A percentile compares a stretch with the other conserved stretches of the same genome.
Evolutionary conservation across 768 basidiomycete species (phyloP).

Genomic region (Inosperma sp.): DNA sequence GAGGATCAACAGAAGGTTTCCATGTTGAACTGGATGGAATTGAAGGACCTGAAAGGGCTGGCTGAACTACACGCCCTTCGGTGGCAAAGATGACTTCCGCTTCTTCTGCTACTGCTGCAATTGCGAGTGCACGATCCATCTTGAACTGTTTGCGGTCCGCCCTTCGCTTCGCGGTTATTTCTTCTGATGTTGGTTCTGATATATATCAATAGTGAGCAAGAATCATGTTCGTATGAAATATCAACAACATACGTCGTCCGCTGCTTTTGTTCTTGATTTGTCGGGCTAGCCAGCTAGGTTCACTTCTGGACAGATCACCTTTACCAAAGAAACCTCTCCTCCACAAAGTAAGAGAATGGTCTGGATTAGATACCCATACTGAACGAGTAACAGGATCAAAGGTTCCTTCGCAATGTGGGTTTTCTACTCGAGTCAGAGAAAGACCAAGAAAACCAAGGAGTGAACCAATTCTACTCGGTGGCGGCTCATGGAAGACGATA

Average conservation of each 20-base stretch:
- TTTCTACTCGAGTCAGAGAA: slow-evolving; percentile 54
- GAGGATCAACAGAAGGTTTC: slow-evolving; percentile 45
- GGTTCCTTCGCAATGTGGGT: slow-evolving; percentile 70
- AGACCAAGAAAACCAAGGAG: slow-evolving; percentile 53
- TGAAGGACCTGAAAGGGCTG: slow-evolving; percentile 52
- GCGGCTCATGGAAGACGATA: slow-evolving; percentile 42
- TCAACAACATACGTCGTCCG: slow-evolving; percentile 49
- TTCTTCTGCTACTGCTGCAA: slow-evolving; percentile 75
- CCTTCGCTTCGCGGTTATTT: slow-evolving; percentile 82
- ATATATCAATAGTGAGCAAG: not conserved
- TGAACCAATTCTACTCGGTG: slow-evolving; percentile 40
- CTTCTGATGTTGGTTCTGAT: slow-evolving; percentile 79
- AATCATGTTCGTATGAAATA: not conserved
- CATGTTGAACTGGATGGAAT: slow-evolving; percentile 82
- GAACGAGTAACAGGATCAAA: slow-evolving; percentile 80
- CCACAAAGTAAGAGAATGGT: slow-evolving; percentile 74
- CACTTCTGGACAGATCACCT: slow-evolving; percentile 89
- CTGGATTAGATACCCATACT: slow-evolving; percentile 72
- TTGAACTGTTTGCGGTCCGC: slow-evolving; percentile 92
- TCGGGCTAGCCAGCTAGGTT: slow-evolving; percentile 87
- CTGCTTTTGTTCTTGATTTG: slow-evolving; percentile 63
- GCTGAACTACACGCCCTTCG: slow-evolving; percentile 61
- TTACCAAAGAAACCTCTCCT: slow-evolving; percentile 95
- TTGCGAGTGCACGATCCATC: slow-evolving; percentile 82
- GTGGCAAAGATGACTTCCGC: slow-evolving; percentile 71